These are phyloP conservation scores for Beauveria rudraprayagi DNA, from an alignment of 2,329 filamentous ascomycete species.

Conservation along the genomic window DNA sequence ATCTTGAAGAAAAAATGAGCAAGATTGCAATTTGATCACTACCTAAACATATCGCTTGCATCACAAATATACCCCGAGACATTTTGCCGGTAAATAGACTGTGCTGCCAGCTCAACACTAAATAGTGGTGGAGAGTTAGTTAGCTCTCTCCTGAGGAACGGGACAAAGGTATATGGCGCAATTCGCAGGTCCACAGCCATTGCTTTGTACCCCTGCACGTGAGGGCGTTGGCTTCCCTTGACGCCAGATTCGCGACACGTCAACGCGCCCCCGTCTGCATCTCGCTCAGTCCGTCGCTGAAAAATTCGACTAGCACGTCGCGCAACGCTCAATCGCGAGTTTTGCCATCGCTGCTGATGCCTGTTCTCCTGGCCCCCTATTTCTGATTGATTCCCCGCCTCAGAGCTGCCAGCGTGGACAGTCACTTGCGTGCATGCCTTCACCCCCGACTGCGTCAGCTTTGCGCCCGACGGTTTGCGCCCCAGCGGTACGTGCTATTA, in stretches of 20 bases:
- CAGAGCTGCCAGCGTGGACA: neutral
- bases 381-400: neutral
- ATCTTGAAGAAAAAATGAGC: neutral
- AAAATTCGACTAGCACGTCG: neutral
- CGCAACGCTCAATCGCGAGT: neutral
- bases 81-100: neutral
- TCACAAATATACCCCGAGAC: neutral
- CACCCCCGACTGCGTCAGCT: neutral
- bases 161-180: constrained; percentile 1
- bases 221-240: constrained; percentile 7
- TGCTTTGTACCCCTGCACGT: constrained; percentile 7
- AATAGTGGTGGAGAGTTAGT: constrained; percentile 9
- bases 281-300: neutral
- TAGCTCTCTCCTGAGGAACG: neutral
- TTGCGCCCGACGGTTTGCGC: constrained; percentile 1
- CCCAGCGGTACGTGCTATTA: neutral
- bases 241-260: constrained; percentile 11
- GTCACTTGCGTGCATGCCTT: constrained; percentile 1
- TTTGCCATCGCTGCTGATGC: constrained; percentile 1
- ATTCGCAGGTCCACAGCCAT: neutral
- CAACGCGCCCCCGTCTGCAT: constrained; percentile 7
- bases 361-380: neutral
- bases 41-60: neutral
- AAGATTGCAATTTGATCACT: neutral
- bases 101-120: neutral